phyloP scores from a whole-genome alignment of 2,329 filamentous ascomycete genomes.

The Xylaria sp. region DNA sequence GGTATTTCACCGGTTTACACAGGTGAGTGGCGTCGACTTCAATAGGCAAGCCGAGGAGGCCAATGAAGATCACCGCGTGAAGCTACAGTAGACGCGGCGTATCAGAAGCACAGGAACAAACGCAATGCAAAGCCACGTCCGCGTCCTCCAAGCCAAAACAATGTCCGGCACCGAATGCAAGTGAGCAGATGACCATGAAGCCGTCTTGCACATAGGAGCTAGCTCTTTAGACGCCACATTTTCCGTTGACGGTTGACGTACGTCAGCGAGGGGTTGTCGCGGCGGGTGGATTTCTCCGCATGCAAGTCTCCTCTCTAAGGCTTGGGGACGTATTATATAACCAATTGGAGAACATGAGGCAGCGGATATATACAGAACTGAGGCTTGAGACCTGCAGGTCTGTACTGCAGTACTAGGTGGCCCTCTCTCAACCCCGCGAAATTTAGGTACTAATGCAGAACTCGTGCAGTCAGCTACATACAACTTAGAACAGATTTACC shows the following conservation, averaged over 20 bases:
- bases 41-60: slow-evolving; percentile 1
- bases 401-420: background rate
- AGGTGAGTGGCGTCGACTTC: slow-evolving; percentile 7
- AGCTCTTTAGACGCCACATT: background rate
- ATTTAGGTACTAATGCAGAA: slow-evolving; percentile 29
- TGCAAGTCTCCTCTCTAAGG: background rate
- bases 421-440: slow-evolving; percentile 17
- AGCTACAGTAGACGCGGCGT: background rate
- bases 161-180: slow-evolving; percentile 13
- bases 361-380: background rate
- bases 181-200: slow-evolving; percentile 16
- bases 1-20: background rate
- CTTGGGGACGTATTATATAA: background rate
- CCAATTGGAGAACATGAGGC: slow-evolving; percentile 7
- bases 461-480: slow-evolving; percentile 1
- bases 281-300: background rate
- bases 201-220: slow-evolving; percentile 3
- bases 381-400: slow-evolving; percentile 12
- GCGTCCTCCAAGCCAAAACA: background rate
- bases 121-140: slow-evolving; percentile 30
- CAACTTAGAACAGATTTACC: slow-evolving; percentile 17
- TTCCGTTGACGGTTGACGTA: background rate
- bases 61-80: background rate
- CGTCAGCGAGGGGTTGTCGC: slow-evolving; percentile 4
- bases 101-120: background rate